Base-by-base conservation (phyloP, 1,284 basidiomycete species). In the Apiotrichum domesticum region DNA sequence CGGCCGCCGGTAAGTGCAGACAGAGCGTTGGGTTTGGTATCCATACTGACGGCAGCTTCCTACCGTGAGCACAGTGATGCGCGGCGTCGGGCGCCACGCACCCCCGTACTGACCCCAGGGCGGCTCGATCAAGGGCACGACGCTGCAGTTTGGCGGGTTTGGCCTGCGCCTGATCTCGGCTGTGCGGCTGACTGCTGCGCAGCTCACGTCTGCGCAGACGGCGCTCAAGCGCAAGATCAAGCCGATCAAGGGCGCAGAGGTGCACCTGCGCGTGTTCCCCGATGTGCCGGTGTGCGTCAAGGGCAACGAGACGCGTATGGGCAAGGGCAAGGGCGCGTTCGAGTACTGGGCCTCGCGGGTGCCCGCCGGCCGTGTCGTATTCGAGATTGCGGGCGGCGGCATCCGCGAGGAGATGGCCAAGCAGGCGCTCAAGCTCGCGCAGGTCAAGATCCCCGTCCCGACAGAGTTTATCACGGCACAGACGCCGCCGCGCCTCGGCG, bases 271-370 rank as follows among this genome's bases (percentile, higher is more conserved):
- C 33, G 87, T 98, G 33, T 98, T 98, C 79, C 95, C 95, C 3
- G 92, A 98, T 78, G 86, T 97, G 56, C 93, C 95, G 3, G 92
- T 98, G 57, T 97, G 94, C 79, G 87, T 98, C 57, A 98, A 98
- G 85, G 95, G 95, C 54, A 98, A 97, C 70, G 95, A 98, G 77
- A 96, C 94, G 6, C 88, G 96, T 84, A 98, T 98, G 96, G 95
- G 95, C 47, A 98, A 98, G 78, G 96, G 96, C 58, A 98, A 98
- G 77, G 96, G 96, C 48, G 84, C 88, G 0, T 98, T 98, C 69
- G 95, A 98, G 74, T 98, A 84, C 76, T 98, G 95, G 96, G 91
- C 94, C 39, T 92, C 90, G 67, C 93, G 93, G 55, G 92, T 92
- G 1, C 85, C 88, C 6, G 87, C 85, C n/a, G 94, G 94, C 4